Evolutionary conservation across 2,329 filamentous ascomycete species (phyloP).

Genomic region (Didymella pomorum): DNA sequence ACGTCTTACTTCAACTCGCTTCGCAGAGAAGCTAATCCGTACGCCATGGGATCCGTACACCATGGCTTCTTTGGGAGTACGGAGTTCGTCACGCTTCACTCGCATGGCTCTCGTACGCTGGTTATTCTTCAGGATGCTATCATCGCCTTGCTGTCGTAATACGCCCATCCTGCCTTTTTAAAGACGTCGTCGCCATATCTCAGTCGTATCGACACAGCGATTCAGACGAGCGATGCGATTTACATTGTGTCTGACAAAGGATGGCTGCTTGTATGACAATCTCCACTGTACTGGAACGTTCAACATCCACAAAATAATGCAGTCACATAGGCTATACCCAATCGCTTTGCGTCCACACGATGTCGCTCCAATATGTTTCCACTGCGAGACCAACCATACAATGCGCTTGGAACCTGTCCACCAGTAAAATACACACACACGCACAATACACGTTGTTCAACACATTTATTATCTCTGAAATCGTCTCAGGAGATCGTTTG

Average conservation of each 20-base stretch:
- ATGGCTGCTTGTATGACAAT: neutral
- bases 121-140: neutral
- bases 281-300: neutral
- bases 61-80: neutral
- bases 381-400: neutral
- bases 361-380: constrained; percentile 10
- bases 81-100: neutral
- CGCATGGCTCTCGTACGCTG: neutral
- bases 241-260: neutral
- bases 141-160: neutral
- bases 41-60: neutral
- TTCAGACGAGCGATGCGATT: neutral
- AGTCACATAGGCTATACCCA: neutral
- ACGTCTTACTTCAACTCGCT: neutral
- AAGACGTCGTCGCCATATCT: neutral
- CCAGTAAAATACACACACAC: neutral
- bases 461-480: neutral
- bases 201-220: neutral
- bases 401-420: neutral
- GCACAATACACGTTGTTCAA: neutral
- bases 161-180: neutral
- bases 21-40: neutral
- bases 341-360: constrained; percentile 9
- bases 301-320: constrained; percentile 1
- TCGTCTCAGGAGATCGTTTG: neutral